These are phyloP conservation scores for Castanea mollissima DNA, from an alignment of 306 rosid species.

Conservation along the genomic window DNA sequence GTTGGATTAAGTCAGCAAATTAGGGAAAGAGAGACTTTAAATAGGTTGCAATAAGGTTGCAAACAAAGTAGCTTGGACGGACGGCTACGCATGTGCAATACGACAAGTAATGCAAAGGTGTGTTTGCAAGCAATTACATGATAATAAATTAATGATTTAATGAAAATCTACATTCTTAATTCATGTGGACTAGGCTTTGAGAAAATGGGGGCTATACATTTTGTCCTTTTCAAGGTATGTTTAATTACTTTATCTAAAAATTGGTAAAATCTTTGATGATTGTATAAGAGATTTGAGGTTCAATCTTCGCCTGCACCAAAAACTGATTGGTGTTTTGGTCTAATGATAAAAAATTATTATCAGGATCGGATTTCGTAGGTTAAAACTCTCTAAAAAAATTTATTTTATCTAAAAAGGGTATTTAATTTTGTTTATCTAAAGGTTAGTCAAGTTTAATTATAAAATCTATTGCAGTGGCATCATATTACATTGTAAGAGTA, in stretches of 20 bases:
- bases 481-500: too few relatives aligned
- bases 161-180: background rate
- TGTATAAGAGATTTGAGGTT: rapidly evolving
- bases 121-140: background rate
- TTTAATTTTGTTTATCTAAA: background rate
- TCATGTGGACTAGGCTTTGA: background rate
- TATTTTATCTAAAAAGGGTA: background rate
- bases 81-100: background rate
- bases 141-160: background rate
- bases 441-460: background rate
- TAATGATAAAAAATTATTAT: too few relatives aligned
- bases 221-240: background rate
- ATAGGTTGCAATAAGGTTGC: background rate
- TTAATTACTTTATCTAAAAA: background rate
- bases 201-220: too few relatives aligned
- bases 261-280: too few relatives aligned
- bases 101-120: background rate
- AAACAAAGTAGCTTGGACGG: background rate
- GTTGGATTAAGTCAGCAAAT: background rate
- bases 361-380: rapidly evolving
- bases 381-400: too few relatives aligned
- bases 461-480: too few relatives aligned
- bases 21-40: background rate
- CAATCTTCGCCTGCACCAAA: rapidly evolving
- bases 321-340: rapidly evolving